Evolutionary conservation across 768 basidiomycete species (phyloP), one percentile per base, ranked within the genome.

Genomic region (Chalciporus sphaerocephalus): DNA sequence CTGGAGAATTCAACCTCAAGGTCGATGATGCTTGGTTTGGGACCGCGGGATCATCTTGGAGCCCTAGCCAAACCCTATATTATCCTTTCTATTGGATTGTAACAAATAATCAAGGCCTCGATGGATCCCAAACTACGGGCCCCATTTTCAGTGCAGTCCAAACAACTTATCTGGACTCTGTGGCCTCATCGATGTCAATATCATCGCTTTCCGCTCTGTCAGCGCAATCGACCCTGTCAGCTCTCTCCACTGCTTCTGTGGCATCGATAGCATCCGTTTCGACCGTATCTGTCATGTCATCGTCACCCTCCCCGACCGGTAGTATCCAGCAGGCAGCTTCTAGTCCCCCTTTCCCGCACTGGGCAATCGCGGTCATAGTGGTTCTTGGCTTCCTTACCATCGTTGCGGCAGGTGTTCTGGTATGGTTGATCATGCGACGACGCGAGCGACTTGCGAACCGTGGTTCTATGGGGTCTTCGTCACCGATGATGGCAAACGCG

Each of bases 361-460:
- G 90, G 92, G 92, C 88, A 9, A 94, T 94, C 57, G 90, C 93
- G 42, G 85, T 93, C 52, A 88, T 93, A 42, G 85, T 85, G 38
- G 78, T 93, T 33, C 79, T 94, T 20, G 91, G 89, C 20, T 85
- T 92, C 68, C 73, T 92, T 49, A 89, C 91, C 44, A 81, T 92
- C 50, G 74, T 80, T 34, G 80, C 85, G 12, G 71, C 78, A 5
- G 80, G 83, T 53, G 64, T 85, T 40, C 76, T 90, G 42, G 69
- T 73, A 28, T 91, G 89, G 73, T 67, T 91, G 63, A 75, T 90
- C 60, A 68, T 88, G 61, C 81, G 86, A 23, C 77, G 83, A 48
- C 75, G 77, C 40, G 67, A 69, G 43, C 55, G 58, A 35, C 70
- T 74, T 13, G 75, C 78, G 3, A 76, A 80, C 52, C 79, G 87